phyloP scores from a whole-genome alignment of 1,284 basidiomycete species.

The Inonotus hispidus region DNA sequence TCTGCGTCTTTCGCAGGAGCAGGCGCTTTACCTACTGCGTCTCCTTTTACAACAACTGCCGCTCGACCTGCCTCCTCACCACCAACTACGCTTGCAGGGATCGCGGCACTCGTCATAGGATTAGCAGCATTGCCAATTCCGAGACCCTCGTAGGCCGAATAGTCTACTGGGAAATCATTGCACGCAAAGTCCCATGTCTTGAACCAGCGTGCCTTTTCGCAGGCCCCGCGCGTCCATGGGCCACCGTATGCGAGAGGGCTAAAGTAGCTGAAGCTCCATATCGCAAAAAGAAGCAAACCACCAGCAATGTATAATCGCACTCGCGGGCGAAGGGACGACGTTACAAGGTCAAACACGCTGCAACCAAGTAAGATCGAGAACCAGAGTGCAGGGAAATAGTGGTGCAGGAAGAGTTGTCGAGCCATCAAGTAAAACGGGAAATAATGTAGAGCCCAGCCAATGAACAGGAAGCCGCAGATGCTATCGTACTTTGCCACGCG shows the following conservation, averaged over 20 bases:
- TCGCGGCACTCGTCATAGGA: conserved; percentile 1
- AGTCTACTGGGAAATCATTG: conserved; percentile 58
- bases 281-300: conserved; percentile 63
- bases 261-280: conserved; percentile 79
- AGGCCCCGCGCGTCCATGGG: conserved; percentile 82
- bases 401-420: conserved; percentile 94
- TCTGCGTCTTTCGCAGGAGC: conserved; percentile 4
- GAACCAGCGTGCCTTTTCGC: conserved; percentile 77
- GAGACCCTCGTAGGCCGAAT: conserved; percentile 11
- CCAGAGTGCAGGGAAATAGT: conserved; percentile 95
- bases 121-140: background rate
- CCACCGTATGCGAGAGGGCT: conserved; percentile 83
- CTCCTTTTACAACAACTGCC: conserved; percentile 17
- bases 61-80: conserved; percentile 18
- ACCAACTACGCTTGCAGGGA: conserved; percentile 11
- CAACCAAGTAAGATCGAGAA: conserved; percentile 84
- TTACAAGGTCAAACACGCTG: conserved; percentile 80
- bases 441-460: conserved; percentile 95
- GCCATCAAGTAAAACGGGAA: conserved; percentile 96
- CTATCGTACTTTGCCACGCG: conserved; percentile 90
- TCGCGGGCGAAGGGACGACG: conserved; percentile 71
- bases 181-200: conserved; percentile 96
- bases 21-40: conserved; percentile 11
- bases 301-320: conserved; percentile 77
- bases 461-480: conserved; percentile 84